Evolutionary conservation across 139 green algal genomes (phyloP).

Genomic region (Ettlia oleoabundans): DNA sequence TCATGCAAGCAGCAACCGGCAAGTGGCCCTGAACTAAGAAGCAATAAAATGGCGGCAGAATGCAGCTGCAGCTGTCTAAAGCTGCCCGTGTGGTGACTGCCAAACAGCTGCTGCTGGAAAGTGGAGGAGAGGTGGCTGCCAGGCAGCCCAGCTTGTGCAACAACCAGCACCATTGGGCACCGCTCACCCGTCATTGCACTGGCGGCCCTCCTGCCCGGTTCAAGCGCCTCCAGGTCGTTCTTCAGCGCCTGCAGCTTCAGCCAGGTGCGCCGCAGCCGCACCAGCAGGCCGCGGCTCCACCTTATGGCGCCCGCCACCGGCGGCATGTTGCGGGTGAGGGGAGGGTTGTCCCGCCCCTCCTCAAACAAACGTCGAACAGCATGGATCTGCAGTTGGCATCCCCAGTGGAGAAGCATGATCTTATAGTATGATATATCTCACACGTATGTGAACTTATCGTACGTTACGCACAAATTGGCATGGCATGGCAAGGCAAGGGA

Average conservation of each 20-base stretch:
- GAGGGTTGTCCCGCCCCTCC: constrained; percentile 58
- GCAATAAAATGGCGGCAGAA: no score
- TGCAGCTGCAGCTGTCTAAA: no score
- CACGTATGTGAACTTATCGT: no score
- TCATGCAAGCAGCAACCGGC: not conserved
- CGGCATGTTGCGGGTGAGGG: constrained; percentile 82
- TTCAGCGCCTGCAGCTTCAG: constrained; percentile 68
- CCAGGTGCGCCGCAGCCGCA: constrained; percentile 85
- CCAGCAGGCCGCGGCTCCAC: constrained; percentile 87
- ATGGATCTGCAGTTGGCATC: constrained; percentile 16
- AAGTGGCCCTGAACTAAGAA: no score
- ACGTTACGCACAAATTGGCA: no score
- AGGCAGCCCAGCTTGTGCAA: not conserved
- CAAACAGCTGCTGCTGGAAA: not conserved
- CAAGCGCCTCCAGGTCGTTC: constrained; percentile 48
- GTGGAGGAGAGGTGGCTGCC: not conserved
- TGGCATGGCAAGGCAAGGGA: no score
- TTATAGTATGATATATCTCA: no score
- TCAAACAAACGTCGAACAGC: constrained; percentile 22
- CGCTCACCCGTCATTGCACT: constrained; percentile 16
- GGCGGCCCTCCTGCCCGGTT: constrained; percentile 27
- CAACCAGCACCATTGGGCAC: no score
- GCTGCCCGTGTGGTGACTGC: no score
- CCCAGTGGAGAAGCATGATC: no score
- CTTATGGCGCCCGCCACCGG: constrained; percentile 87